Percentiles rank a stretch among this genome's conserved stretches.
These are phyloP conservation scores for Coemansia sp. DNA, from an alignment of 192 early-diverging fungal species.

Conservation along the genomic window DNA sequence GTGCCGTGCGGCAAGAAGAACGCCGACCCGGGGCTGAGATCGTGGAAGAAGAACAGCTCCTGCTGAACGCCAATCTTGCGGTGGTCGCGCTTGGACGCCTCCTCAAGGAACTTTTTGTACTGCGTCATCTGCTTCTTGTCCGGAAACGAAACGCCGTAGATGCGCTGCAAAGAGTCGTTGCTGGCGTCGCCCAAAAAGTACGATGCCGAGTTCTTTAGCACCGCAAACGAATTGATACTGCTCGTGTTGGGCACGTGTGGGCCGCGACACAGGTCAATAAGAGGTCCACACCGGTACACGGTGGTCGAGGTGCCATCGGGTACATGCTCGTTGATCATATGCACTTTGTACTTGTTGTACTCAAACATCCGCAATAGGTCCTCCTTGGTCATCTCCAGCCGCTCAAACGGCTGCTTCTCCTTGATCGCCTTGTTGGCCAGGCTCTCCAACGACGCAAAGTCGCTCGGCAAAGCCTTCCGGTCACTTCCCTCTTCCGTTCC, in stretches of 20 bases:
- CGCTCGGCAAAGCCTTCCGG: slow-evolving; percentile 61
- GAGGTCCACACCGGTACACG: slow-evolving; percentile 97
- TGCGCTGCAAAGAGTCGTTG: slow-evolving; percentile 97
- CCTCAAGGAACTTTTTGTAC: slow-evolving; percentile 94
- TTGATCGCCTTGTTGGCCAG: slow-evolving; percentile 86
- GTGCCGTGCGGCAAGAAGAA: slow-evolving; percentile 98
- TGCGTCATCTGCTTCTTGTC: slow-evolving; percentile 97
- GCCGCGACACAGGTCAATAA: slow-evolving; percentile 96
- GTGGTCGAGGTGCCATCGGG: slow-evolving; percentile 93
- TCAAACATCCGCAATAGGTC: slow-evolving; percentile 96
- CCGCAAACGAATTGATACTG: slow-evolving; percentile 88
- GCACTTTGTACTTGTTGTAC: slow-evolving; percentile 97
- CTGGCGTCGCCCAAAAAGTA: slow-evolving; percentile 98
- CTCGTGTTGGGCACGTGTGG: slow-evolving; percentile 97
- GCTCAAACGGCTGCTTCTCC: slow-evolving; percentile 96
- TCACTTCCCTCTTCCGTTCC: slow-evolving; percentile 62
- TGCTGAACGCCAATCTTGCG: slow-evolving; percentile 97
- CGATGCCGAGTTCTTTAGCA: slow-evolving; percentile 97
- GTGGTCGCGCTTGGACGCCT: slow-evolving; percentile 96
- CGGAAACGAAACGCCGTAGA: slow-evolving; percentile 99
- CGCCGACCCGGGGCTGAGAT: slow-evolving; percentile 88
- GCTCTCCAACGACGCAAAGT: slow-evolving; percentile 89
- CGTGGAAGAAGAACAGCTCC: slow-evolving; percentile 99
- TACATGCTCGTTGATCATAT: slow-evolving; percentile 91
- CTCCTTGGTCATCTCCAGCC: slow-evolving; percentile 87